Evolutionary conservation across 208 protist genomes (phyloP).

Genomic region (Acanthamoeba lenticulata): DNA sequence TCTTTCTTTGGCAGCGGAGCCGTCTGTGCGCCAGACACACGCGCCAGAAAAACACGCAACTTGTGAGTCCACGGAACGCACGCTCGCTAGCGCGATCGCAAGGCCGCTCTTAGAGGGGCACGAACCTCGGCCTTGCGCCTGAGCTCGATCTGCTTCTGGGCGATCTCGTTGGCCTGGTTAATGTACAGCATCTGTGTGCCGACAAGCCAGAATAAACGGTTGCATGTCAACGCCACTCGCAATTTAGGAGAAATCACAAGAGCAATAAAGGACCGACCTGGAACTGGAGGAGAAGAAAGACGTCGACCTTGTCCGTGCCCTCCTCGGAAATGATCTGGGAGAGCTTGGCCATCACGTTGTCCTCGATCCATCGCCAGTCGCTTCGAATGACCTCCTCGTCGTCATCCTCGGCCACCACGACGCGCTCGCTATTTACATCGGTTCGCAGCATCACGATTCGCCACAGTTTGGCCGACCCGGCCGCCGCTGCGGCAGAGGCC

Average conservation of each 20-base stretch:
- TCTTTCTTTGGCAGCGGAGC: too few species aligned
- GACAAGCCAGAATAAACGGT: not conserved
- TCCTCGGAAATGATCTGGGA: constrained; percentile 7
- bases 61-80: too few species aligned
- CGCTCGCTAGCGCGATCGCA: too few species aligned
- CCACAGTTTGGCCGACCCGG: not conserved
- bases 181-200: constrained; percentile 41
- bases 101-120: not conserved
- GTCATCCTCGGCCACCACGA: constrained; percentile 32
- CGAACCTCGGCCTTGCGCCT: not conserved
- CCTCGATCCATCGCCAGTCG: constrained; percentile 47
- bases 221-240: too few species aligned
- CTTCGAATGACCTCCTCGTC: not conserved
- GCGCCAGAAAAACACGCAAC: too few species aligned
- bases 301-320: constrained; percentile 41
- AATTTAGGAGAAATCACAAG: not conserved
- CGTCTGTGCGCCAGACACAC: too few species aligned
- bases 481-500: not conserved
- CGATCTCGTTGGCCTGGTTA: constrained; percentile 32
- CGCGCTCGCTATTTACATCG: constrained; percentile 30
- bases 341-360: constrained; percentile 53
- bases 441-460: not conserved
- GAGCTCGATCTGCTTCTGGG: not conserved
- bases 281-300: constrained; percentile 49
- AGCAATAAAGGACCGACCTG: not conserved